Evolutionary conservation across 2,329 filamentous ascomycete species (phyloP).

Genomic region (Aphanocladium album): DNA sequence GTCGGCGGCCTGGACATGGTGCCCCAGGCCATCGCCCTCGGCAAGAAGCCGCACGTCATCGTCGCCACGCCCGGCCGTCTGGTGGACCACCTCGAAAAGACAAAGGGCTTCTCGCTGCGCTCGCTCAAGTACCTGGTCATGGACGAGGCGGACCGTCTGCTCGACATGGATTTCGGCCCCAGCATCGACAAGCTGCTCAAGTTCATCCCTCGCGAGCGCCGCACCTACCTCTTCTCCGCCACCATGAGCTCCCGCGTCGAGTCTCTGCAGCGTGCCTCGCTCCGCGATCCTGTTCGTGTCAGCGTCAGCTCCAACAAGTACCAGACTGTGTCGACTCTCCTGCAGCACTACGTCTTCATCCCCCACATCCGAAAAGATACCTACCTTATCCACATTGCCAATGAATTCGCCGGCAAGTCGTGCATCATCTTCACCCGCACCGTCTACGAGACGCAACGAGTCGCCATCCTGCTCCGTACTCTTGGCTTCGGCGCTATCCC

Average conservation of each 20-base stretch:
- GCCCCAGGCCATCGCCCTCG: slow-evolving; percentile 79
- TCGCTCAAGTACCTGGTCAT: slow-evolving; percentile 84
- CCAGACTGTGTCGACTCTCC: slow-evolving; percentile 83
- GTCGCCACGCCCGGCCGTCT: slow-evolving; percentile 88
- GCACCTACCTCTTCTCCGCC: slow-evolving; percentile 88
- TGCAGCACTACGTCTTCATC: slow-evolving; percentile 83
- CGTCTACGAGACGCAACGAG: slow-evolving; percentile 81
- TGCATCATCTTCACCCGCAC: slow-evolving; percentile 90
- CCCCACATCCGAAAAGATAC: slow-evolving; percentile 85
- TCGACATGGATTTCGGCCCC: slow-evolving; percentile 92
- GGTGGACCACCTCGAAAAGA: slow-evolving; percentile 91
- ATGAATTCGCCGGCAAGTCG: slow-evolving; percentile 80
- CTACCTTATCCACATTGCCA: slow-evolving; percentile 80
- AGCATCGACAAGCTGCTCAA: slow-evolving; percentile 91
- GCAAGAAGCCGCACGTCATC: slow-evolving; percentile 92
- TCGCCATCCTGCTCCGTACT: slow-evolving; percentile 75
- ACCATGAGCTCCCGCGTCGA: slow-evolving; percentile 95
- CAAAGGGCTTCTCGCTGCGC: slow-evolving; percentile 86
- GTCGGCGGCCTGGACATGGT: slow-evolving; percentile 97
- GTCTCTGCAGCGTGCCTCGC: slow-evolving; percentile 80
- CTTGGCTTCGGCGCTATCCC: slow-evolving; percentile 90
- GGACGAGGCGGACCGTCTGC: slow-evolving; percentile 87
- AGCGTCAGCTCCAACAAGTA: slow-evolving; percentile 79
- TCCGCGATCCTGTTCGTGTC: slow-evolving; percentile 78
- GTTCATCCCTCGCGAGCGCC: slow-evolving; percentile 70